Base-by-base conservation (phyloP, 768 basidiomycete species). In the Coprinopsis cinerea region DNA sequence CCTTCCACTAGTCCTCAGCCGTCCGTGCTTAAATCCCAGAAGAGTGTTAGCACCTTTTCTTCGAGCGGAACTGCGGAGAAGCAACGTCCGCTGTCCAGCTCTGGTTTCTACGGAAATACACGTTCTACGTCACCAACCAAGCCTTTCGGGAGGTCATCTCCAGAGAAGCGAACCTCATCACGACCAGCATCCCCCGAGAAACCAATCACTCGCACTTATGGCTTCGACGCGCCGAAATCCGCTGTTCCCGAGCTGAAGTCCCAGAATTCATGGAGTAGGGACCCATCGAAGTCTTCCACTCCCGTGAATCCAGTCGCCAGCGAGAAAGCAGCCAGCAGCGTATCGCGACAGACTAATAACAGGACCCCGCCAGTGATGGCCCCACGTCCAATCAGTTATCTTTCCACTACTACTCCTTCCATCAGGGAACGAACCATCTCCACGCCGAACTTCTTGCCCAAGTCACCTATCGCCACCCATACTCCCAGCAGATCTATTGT, bases 401-500 rank as follows among this genome's bases (percentile, higher is more conserved):
- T 26, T 22, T 32, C 51, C 23, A 4, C 39, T 32, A 46, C 58
- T 49, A 53, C 57, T 28, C 46, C 53, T 44, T 56, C 56, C 41
- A 47, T 54, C 39, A 35, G 53, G 15, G 53, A 57, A 52, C 49
- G 52, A 47, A 56, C 58, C 28, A 52, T 53, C n/a, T 56, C 57
- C 42, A 52, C 52, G 32, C 54, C 53, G 24, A 49, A 45, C 27
- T 49, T 47, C 37, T 44, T 52, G 42, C 37, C 51, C 53, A 61
- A 48, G 56, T 58, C 18, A 54, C 60, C 23, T 42, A 55, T 46
- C 47, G 57, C 17, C 53, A 49, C 20, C 51, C 62, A 18, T 44
- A 56, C 36, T 26, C 57, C 70, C 1, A 59, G 63, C 20, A 69
- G 67, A 41, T 61, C 72, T 11, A 51, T 64, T n/a, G 57, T 75